A percentile compares a stretch with the other conserved stretches of the same genome.
phyloP scores from a whole-genome alignment of 2,329 filamentous ascomycete genomes.

The Venturiaceae sp. region DNA sequence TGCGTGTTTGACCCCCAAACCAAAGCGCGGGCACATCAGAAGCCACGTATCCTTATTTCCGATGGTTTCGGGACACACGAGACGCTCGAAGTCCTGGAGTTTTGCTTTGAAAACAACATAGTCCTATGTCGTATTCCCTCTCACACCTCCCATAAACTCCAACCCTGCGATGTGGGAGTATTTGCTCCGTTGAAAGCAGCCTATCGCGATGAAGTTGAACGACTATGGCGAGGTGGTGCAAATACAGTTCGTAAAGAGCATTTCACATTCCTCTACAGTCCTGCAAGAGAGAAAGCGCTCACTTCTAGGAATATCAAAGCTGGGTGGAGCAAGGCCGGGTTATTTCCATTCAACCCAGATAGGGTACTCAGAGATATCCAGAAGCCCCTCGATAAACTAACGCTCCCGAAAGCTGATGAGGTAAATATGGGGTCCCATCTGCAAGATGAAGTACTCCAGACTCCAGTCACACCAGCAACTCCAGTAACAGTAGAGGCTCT shows the following conservation, averaged over 20 bases:
- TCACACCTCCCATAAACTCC: slow-evolving; percentile 17
- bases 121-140: slow-evolving; percentile 21
- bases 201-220: slow-evolving; percentile 17
- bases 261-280: slow-evolving; percentile 17
- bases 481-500: slow-evolving; percentile 14
- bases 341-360: slow-evolving; percentile 7
- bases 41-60: slow-evolving; percentile 22
- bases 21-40: slow-evolving; percentile 18
- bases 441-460: slow-evolving; percentile 7
- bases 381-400: slow-evolving; percentile 7
- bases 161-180: slow-evolving; percentile 16
- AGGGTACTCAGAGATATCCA: slow-evolving; percentile 8
- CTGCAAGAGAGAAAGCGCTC: slow-evolving; percentile 9
- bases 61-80: slow-evolving; percentile 26
- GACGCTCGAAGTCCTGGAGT: slow-evolving; percentile 20
- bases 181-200: slow-evolving; percentile 16
- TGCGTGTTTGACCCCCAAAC: slow-evolving; percentile 25
- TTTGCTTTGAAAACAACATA: slow-evolving; percentile 23
- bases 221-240: slow-evolving; percentile 13
- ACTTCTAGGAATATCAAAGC: slow-evolving; percentile 5
- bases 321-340: background rate
- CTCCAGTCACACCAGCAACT: slow-evolving; percentile 16
- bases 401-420: slow-evolving; percentile 2
- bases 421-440: background rate
- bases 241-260: slow-evolving; percentile 16